These are phyloP conservation scores for Durio zibethinus DNA, from an alignment of 345 rosid genomes.

Conservation along the genomic window DNA sequence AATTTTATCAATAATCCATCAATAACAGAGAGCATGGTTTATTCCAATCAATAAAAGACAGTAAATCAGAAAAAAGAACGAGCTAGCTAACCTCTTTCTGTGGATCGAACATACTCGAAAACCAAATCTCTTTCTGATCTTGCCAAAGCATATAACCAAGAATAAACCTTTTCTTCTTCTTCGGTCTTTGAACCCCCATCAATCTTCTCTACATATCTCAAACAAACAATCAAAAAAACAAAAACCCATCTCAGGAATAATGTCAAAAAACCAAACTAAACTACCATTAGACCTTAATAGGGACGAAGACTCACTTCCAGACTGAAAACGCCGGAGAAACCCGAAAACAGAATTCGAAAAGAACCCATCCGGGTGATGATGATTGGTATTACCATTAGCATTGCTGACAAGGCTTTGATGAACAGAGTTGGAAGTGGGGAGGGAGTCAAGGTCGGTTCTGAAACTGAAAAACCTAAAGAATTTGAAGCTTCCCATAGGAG, in stretches of 20 bases:
- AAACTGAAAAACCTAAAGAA: constrained; percentile 29
- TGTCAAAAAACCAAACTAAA: background rate
- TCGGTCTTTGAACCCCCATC: constrained; percentile 57
- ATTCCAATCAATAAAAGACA: background rate
- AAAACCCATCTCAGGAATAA: constrained; percentile 13
- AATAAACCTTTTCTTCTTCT: constrained; percentile 61
- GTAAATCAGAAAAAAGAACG: background rate
- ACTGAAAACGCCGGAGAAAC: constrained; percentile 33
- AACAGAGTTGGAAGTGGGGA: constrained; percentile 27
- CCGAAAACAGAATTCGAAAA: constrained; percentile 13
- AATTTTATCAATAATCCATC: background rate
- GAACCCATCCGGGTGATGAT: constrained; percentile 14
- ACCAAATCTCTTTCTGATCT: constrained; percentile 48
- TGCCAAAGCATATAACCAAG: constrained; percentile 60
- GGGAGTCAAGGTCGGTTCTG: background rate
- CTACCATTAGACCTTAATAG: background rate
- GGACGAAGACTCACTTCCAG: constrained; percentile 28
- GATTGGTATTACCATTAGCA: background rate
- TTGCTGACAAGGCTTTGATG: constrained; percentile 29
- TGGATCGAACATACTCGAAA: constrained; percentile 65
- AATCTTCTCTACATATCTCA: constrained; percentile 34
- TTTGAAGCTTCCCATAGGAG: constrained; percentile 40
- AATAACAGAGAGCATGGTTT: too few relatives aligned
- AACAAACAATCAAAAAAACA: background rate
- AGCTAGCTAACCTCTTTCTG: constrained; percentile 57